Evolutionary conservation across 2,329 filamentous ascomycete genomes (phyloP).

Genomic region (Trichoderma koningiopsis): DNA sequence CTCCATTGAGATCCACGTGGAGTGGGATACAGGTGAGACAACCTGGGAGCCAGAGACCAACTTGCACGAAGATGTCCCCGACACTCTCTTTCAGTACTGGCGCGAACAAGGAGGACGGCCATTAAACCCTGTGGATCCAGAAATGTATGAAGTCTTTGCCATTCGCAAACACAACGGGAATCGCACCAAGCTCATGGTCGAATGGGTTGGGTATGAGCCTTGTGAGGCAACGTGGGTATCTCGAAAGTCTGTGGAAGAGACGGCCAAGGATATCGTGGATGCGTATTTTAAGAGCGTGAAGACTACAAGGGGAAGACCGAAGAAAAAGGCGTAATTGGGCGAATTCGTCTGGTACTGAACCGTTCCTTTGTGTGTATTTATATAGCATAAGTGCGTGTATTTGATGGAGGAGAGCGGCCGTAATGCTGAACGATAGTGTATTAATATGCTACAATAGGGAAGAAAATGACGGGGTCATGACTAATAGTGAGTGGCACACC

Average conservation of each 20-base stretch:
- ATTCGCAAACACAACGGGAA: conserved; percentile 38
- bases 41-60: conserved; percentile 42
- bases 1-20: conserved; percentile 37
- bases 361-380: neutral
- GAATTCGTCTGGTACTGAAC: neutral
- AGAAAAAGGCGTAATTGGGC: neutral
- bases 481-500: neutral
- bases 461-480: neutral
- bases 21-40: conserved; percentile 36
- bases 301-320: neutral
- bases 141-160: conserved; percentile 39
- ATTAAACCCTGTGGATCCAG: conserved; percentile 36
- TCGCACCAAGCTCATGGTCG: conserved; percentile 37
- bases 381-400: neutral
- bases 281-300: conserved; percentile 33
- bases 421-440: neutral
- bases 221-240: conserved; percentile 39
- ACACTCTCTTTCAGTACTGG: conserved; percentile 41
- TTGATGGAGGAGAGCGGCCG: neutral
- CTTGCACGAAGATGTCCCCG: conserved; percentile 39
- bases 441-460: neutral
- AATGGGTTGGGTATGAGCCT: conserved; percentile 41
- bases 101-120: conserved; percentile 37
- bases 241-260: conserved; percentile 32
- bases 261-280: conserved; percentile 34